phyloP scores from a whole-genome alignment of 2,329 filamentous ascomycete species.

The Fusarium equiseti region DNA sequence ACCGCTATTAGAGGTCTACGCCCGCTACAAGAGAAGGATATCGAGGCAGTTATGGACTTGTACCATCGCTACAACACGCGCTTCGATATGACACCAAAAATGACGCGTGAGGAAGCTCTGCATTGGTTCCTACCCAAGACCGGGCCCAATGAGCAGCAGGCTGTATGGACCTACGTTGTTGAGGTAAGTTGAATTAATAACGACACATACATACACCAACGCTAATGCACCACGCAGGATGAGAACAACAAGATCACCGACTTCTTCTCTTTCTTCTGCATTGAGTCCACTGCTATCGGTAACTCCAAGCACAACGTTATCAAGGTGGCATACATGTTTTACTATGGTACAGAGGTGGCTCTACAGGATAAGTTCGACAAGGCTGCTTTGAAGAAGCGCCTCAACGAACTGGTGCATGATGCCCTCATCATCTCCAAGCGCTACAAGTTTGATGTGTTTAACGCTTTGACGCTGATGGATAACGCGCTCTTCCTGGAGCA shows the following conservation, averaged over 20 bases:
- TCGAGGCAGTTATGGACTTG: conserved; percentile 79
- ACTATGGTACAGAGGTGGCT: conserved; percentile 89
- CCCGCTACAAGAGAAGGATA: conserved; percentile 81
- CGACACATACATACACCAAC: no score
- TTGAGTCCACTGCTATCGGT: conserved; percentile 92
- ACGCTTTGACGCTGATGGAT: conserved; percentile 92
- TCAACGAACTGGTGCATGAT: conserved; percentile 86
- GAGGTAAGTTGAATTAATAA: conserved; percentile 64
- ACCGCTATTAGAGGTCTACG: conserved; percentile 82
- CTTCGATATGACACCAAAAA: conserved; percentile 87
- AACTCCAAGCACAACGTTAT: conserved; percentile 82
- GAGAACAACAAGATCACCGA: conserved; percentile 87
- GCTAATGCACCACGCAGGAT: conserved; percentile 52
- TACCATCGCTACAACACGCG: conserved; percentile 81
- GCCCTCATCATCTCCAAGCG: conserved; percentile 89
- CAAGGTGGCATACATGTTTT: conserved; percentile 94
- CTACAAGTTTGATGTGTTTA: conserved; percentile 92
- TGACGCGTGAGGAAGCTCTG: conserved; percentile 81
- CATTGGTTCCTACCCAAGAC: conserved; percentile 87
- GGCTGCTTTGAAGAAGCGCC: conserved; percentile 76
- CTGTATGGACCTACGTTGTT: conserved; percentile 94
- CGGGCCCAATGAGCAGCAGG: conserved; percentile 73
- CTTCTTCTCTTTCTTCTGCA: conserved; percentile 96
- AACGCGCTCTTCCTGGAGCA: conserved; percentile 93
- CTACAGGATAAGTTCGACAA: conserved; percentile 69